Percentiles rank a stretch among this genome's conserved stretches.
Conservation (phyloP, 805 yeast genomes). For the Pichia sporocuriosa region DNA sequence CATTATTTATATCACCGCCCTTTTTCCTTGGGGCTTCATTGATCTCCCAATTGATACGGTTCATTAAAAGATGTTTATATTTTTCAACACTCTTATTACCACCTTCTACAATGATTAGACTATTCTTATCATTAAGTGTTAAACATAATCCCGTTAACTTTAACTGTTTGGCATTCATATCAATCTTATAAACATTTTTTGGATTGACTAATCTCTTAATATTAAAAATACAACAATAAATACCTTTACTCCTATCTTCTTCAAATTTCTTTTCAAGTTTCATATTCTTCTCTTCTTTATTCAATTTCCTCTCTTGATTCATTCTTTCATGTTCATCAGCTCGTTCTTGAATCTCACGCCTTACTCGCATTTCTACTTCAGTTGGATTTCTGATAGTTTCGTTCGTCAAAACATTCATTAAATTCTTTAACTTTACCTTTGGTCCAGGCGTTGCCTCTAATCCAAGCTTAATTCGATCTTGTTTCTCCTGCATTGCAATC, state of each 20-base stretch:
- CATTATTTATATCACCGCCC: neutral
- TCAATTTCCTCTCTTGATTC: constrained; percentile 58
- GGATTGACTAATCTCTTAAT: constrained; percentile 52
- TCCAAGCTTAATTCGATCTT: constrained; percentile 74
- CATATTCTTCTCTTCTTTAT: constrained; percentile 48
- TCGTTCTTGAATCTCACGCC: constrained; percentile 61
- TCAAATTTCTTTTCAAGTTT: constrained; percentile 42
- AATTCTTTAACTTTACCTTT: constrained; percentile 74
- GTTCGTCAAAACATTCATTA: constrained; percentile 80
- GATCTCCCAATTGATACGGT: constrained; percentile 67
- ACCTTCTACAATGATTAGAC: constrained; percentile 70
- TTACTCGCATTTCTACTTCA: constrained; percentile 66
- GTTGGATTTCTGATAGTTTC: constrained; percentile 90
- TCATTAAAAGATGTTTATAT: constrained; percentile 53
- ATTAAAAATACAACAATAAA: constrained; percentile 50
- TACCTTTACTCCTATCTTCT: constrained; percentile 33
- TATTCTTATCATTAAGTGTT: constrained; percentile 37
- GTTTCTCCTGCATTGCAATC: constrained; percentile 56
- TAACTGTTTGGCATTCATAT: constrained; percentile 72
- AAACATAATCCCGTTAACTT: constrained; percentile 59
- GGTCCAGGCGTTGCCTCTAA: constrained; percentile 85
- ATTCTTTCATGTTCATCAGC: constrained; percentile 46
- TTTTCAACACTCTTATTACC: constrained; percentile 53
- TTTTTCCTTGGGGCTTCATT: constrained; percentile 31
- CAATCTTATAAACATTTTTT: constrained; percentile 66